A percentile compares a stretch with the other conserved stretches of the same genome.
Evolutionary conservation across 192 early-diverging fungal genomes (phyloP).

Genomic region (Podila clonocystis): DNA sequence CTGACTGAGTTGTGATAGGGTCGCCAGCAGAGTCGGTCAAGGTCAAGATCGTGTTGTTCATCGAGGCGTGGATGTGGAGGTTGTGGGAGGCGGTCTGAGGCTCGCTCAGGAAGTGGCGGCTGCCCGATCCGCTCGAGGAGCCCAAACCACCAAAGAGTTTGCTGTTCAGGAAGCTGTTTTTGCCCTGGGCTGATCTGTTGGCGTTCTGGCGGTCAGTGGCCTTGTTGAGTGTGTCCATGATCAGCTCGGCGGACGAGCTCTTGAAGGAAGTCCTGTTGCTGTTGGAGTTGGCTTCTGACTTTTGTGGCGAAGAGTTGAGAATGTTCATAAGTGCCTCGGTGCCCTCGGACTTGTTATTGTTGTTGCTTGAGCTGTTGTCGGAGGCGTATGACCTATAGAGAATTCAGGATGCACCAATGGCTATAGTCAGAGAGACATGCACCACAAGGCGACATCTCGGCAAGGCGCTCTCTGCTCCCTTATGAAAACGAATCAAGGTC

Average conservation of each 20-base stretch:
- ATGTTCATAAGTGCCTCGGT: slow-evolving; percentile 34
- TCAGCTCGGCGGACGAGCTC: slow-evolving; percentile 17
- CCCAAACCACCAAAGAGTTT: not conserved
- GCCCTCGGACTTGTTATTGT: slow-evolving; percentile 17
- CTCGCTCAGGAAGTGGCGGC: slow-evolving; percentile 24
- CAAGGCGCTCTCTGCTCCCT: not conserved
- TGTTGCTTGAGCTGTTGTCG: slow-evolving; percentile 5
- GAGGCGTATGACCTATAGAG: slow-evolving; percentile 23
- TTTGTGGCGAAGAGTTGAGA: slow-evolving; percentile 8
- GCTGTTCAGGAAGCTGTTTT: slow-evolving; percentile 11
- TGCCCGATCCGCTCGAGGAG: not conserved
- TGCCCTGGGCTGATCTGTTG: not conserved
- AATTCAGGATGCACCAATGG: not conserved
- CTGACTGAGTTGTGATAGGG: slow-evolving; percentile 77
- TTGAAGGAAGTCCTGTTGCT: slow-evolving; percentile 8
- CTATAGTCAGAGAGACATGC: too few species aligned
- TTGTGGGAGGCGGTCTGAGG: slow-evolving; percentile 49
- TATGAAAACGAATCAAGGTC: too few species aligned
- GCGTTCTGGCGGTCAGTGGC: slow-evolving; percentile 33
- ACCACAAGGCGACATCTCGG: not conserved
- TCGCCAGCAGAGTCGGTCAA: slow-evolving; percentile 78
- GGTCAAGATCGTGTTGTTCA: slow-evolving; percentile 93
- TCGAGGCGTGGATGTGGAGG: slow-evolving; percentile 63
- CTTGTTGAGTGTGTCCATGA: slow-evolving; percentile 39
- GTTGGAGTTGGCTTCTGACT: not conserved